A percentile compares a stretch with the other conserved stretches of the same genome.
These are phyloP conservation scores for Emergomyces orientalis DNA, from an alignment of 2,329 filamentous ascomycete genomes.

Conservation along the genomic window DNA sequence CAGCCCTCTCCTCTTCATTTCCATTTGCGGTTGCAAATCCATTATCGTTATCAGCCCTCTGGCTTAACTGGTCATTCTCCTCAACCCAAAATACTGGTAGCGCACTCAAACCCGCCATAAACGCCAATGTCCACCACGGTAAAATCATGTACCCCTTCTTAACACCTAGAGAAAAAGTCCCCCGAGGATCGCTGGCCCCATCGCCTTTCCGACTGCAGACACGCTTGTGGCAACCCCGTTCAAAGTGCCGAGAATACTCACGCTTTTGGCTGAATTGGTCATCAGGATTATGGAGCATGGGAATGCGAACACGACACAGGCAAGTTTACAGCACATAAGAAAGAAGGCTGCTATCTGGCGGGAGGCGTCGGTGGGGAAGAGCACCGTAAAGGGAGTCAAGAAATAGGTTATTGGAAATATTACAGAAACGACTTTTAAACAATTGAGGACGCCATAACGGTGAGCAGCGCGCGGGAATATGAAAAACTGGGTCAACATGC, in stretches of 20 bases:
- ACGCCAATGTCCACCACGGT: conserved; percentile 70
- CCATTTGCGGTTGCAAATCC: conserved; percentile 7
- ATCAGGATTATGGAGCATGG: conserved; percentile 83
- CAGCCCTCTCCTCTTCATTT: background rate
- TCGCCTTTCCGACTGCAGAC: conserved; percentile 67
- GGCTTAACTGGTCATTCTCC: conserved; percentile 59
- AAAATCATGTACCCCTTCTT: conserved; percentile 65
- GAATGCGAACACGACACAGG: conserved; percentile 73
- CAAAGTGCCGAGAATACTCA: conserved; percentile 72
- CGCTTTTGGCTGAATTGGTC: conserved; percentile 71
- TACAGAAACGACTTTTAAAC: conserved; percentile 58
- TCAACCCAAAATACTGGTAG: conserved; percentile 65
- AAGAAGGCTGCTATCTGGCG: conserved; percentile 54
- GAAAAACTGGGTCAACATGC: conserved; percentile 76
- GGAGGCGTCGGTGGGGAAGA: conserved; percentile 42
- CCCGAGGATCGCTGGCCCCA: conserved; percentile 67
- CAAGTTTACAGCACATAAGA: conserved; percentile 65
- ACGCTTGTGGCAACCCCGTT: conserved; percentile 85
- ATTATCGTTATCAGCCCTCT: conserved; percentile 21
- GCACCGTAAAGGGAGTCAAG: conserved; percentile 68
- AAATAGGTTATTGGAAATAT: conserved; percentile 68
- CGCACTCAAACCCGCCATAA: conserved; percentile 54
- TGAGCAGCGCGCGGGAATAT: conserved; percentile 69
- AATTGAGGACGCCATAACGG: conserved; percentile 62
- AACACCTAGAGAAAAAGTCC: conserved; percentile 66